Base-by-base conservation (phyloP, 192 early-diverging fungal species). In the Backusella luteola region DNA sequence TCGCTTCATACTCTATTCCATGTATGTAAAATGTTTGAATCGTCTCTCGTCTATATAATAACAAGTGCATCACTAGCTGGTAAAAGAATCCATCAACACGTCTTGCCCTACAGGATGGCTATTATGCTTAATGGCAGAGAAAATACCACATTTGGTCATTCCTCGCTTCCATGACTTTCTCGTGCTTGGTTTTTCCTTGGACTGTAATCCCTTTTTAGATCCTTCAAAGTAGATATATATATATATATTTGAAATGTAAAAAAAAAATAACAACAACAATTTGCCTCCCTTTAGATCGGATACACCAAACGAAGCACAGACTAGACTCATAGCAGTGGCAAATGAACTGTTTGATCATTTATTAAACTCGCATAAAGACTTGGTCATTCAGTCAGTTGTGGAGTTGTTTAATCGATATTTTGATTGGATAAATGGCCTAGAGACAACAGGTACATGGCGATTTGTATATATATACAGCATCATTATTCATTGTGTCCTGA, bases 141-240 rank as follows among this genome's bases (percentile, higher is more conserved):
- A 42, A 17, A 38, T 59, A 41, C 73, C 73, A 34, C 59, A 29
- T 41, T 34, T 75, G 32, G 29, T 75, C 8, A 19, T 66, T 14
- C 59, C 73, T 15, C 63, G 73, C 44, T 29, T 75, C 11, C 73
- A 75, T 44, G 38, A 75, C 6, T 75, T 67, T 34, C 42, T 75
- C 6, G 66, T 67, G 1, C 34, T 39, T 17, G n/a, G 38, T 0
- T 34, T 75, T 8, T 23, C 56, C 17, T 21, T 41, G 17, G 21
- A 42, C 15, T 11, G 11, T 8, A 74, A 74, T 21, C 73, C 73
- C 9, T 66, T 66, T 15, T 44, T 74, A 44, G 34, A 38, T n/a
- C 23, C 63, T 34, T 15, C 59, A 15, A 36, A 17, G 73, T 74
- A 74, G n/a, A 42, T 23, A 1, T 9, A 21, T 8, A 21, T 53